These are phyloP conservation scores for Cruciata laevipes DNA, from an alignment of 257 asterid species.

Conservation along the genomic window DNA sequence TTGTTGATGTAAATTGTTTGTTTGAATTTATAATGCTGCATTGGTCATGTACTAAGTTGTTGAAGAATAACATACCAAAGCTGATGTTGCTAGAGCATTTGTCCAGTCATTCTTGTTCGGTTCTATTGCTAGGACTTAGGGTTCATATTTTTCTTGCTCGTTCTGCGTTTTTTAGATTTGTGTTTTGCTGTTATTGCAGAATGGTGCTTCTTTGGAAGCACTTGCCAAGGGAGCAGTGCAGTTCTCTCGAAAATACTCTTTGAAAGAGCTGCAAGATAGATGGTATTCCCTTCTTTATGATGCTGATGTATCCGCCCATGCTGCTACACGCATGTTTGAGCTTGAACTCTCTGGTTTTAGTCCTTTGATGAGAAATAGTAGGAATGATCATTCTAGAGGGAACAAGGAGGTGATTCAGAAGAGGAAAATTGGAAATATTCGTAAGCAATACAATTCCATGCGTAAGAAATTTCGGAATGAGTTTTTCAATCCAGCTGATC, in stretches of 20 bases:
- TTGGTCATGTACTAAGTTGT: neutral
- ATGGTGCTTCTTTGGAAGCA: slow-evolving; percentile 88
- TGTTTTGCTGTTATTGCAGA: slow-evolving; percentile 32
- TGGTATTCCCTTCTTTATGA: slow-evolving; percentile 90
- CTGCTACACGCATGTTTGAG: slow-evolving; percentile 63
- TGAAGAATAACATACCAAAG: neutral
- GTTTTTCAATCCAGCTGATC: slow-evolving; percentile 41
- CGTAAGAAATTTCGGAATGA: slow-evolving; percentile 67
- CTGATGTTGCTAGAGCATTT: neutral
- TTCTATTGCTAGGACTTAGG: neutral
- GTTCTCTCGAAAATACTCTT: slow-evolving; percentile 74
- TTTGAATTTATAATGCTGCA: neutral
- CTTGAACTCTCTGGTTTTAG: slow-evolving; percentile 71
- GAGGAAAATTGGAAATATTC: slow-evolving; percentile 66
- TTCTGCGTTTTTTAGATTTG: slow-evolving; percentile 3
- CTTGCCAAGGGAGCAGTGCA: slow-evolving; percentile 90
- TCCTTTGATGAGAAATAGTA: slow-evolving; percentile 45
- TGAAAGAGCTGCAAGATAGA: slow-evolving; percentile 60
- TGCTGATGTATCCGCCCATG: slow-evolving; percentile 59
- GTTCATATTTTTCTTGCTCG: neutral
- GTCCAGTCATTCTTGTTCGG: neutral
- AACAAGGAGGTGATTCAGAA: slow-evolving; percentile 41
- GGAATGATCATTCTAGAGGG: slow-evolving; percentile 40
- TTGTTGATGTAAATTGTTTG: neutral
- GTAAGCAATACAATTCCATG: slow-evolving; percentile 65